Evolutionary conservation across 2,329 filamentous ascomycete species (phyloP), one percentile per base, ranked within the genome.

Genomic region (Paecilomyces sp.): DNA sequence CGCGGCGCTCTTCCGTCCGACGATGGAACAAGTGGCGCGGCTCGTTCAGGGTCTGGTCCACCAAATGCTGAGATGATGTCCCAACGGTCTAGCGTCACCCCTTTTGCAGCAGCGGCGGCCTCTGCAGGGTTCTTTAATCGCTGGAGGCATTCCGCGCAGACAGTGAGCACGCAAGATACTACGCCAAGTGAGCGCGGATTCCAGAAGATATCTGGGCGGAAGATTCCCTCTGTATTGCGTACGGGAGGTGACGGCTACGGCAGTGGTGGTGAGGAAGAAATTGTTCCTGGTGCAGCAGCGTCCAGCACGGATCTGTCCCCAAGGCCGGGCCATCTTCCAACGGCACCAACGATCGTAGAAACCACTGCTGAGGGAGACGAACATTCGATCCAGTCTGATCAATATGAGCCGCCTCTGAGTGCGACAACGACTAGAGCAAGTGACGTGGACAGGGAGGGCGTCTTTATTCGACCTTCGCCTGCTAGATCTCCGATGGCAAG

Each of bases 171-270:
- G 2, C 59, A 70, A 12, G 70, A 70, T 15, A 72, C 74, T 2
- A 66, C 62, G 18, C 65, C 74, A 7, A 75, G 74, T 55, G 79
- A 81, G 61, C 75, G 77, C 8, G 79, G 79, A 2, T 81, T 81
- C 62, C 78, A 80, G 61, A 80, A 79, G 63, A 74, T 81, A 25
- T 77, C 77, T 7, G 79, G 79, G 11, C 71, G 79, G 30, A 81
- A 81, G 59, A 75, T 81, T 18, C 71, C 74, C 13, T 75, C 79
- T 2, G 78, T 79, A 2, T 68, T 80, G n/a, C 72, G 72, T 18
- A 74, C 75, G 25, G 77, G 77, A 11, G 78, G 78, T 30, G 78
- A 80, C 62, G 77, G 77, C 1, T 80, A 75, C 63, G 77, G 77
- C 30, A 74, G 75, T 22, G 67, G 68, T 9, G 57, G 71, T 5